Base-by-base conservation (phyloP, 352 stramenopile species). In the Phytophthora podocarpi region DNA sequence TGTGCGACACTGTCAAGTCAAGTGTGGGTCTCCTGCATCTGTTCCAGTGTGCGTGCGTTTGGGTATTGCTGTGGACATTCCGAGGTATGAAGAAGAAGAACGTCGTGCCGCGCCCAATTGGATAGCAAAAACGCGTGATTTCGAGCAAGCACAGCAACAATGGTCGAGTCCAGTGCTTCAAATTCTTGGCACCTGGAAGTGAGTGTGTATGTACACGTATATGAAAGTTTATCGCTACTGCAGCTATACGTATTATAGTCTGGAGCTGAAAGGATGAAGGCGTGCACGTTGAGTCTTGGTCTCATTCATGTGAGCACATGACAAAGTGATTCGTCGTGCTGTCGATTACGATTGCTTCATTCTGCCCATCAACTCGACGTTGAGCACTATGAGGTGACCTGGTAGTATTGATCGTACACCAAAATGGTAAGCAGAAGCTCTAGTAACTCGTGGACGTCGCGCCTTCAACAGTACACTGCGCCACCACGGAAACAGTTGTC, bases 1-100 rank as follows among this genome's bases (percentile, higher is more conserved):
- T 70, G 37, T 90, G 80, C 42, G 63, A 85, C 5, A 59, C 64
- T 16, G 48, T 88, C 28, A 48, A 67, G 18, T 52, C 59, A 12
- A 64, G 48, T n/a, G 37, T 84, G 5, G 71, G 50, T 28, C 42
- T 72, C 4, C 52, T 84, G 21, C 72, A 84, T 41, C 21, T 64
- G 5, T 69, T 78, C 27, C 72, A 81, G 60, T 63, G 63, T 15
- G 54, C 45, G 6, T 74, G 58, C 13, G 35, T 77, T 4, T 77
- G 64, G 69, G 55, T 74, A 28, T 36, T 77, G 11, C 55, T 77
- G 1, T 77, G 64, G 64, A 64, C 54, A 20, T 77, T 77, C 23
- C 54, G 59, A 42, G 43, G 54, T 5, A 67, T 70, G 21, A 41
- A 67, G 24, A 67, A 69, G 48, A 71, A 51, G 31, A 53, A 16